Evolutionary conservation across 2,329 filamentous ascomycete species (phyloP), one percentile per base, ranked within the genome.

Genomic region (Neopestalotiopsis rosae): DNA sequence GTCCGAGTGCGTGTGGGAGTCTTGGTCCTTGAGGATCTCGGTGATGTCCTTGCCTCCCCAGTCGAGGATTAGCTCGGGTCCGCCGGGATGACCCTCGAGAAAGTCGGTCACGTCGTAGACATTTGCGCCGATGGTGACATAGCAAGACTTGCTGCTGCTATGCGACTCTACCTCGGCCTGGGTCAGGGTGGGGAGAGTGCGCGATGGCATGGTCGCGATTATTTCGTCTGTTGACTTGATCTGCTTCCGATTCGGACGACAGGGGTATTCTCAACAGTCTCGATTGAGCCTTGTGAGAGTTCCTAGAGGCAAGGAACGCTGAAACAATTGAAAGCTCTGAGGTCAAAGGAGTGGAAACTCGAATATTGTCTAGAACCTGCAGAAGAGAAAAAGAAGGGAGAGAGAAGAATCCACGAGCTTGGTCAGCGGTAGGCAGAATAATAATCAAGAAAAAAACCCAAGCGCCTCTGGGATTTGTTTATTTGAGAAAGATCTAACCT

Each of bases 41-140:
- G 89, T 87, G 69, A 98, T 87, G 80, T 99, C 96, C 80, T 94
- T 93, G 73, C 95, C 95, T 40, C 88, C 96, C 79, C 96, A 97
- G 66, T 97, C 93, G 71, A 98, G 85, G 71, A 99, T 91, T 74
- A 98, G 85, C 71, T 97, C 93, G 75, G 90, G 89, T 69, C 96
- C 96, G 74, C 96, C 96, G 30, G 96, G 96, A 79, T 99, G 96
- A 73, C 94, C 91, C 66, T 94, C 90, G 70, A 98, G 81, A 77
- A 99, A 99, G 68, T 93, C 90, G 69, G 96, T 98, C 72, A 99
- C 88, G 85, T 99, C 95, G 87, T 94, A 99, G 74, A 99, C 95
- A 75, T 95, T 97, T 69, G 88, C 88, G 71, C 94, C 95, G 67
- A 98, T 86, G 3, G 93, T 96, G 74, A 99, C 95, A 85, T 95